phyloP scores from a whole-genome alignment of 2,329 filamentous ascomycete species.

The Fusarium euwallaceae region DNA sequence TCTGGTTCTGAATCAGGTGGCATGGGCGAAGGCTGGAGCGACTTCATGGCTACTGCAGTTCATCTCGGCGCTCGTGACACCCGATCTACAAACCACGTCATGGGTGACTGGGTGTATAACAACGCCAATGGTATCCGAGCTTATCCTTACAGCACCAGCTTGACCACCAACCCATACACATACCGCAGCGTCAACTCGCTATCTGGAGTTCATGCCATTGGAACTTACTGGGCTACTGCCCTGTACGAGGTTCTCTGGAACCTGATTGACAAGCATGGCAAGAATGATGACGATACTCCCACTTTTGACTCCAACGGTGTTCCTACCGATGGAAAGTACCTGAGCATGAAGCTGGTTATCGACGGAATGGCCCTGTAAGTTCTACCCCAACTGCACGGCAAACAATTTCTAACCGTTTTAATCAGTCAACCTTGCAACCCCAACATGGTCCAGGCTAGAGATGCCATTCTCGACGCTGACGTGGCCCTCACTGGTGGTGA shows the following conservation, averaged over 20 bases:
- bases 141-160: slow-evolving; percentile 65
- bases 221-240: slow-evolving; percentile 55
- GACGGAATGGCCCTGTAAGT: slow-evolving; percentile 62
- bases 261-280: slow-evolving; percentile 68
- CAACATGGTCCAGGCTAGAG: slow-evolving; percentile 64
- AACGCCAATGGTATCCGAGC: slow-evolving; percentile 60
- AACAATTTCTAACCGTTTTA: too few species aligned
- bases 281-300: slow-evolving; percentile 59
- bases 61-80: slow-evolving; percentile 61
- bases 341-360: slow-evolving; percentile 65
- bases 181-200: slow-evolving; percentile 59
- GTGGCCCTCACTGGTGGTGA: slow-evolving; percentile 62
- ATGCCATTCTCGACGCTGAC: slow-evolving; percentile 70
- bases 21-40: slow-evolving; percentile 71
- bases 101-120: slow-evolving; percentile 65
- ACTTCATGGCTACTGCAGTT: slow-evolving; percentile 67
- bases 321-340: slow-evolving; percentile 65
- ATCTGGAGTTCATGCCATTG: slow-evolving; percentile 60
- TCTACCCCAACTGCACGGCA: accelerated
- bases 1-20: slow-evolving; percentile 62
- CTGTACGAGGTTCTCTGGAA: slow-evolving; percentile 71
- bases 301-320: slow-evolving; percentile 58
- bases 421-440: slow-evolving; percentile 66
- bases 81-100: slow-evolving; percentile 59
- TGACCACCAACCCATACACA: slow-evolving; percentile 63